Evolutionary conservation across 148 eudicot species (phyloP).

Genomic region (Fagopyrum homotropicum): DNA sequence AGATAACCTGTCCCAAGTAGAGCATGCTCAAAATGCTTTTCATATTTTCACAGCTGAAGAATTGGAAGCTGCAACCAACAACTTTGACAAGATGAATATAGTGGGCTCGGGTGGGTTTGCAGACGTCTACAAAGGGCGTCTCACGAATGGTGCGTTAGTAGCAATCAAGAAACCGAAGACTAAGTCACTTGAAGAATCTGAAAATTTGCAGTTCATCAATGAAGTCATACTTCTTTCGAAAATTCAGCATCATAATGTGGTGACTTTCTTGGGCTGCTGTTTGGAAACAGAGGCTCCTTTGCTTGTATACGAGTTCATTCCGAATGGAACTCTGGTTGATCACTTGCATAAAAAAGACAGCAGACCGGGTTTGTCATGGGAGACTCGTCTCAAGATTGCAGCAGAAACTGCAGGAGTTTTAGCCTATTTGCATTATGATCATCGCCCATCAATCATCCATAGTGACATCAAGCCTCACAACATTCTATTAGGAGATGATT

Average conservation of each 20-base stretch:
- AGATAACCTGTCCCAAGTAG: neutral
- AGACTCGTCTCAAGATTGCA: conserved; percentile 28
- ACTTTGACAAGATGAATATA: neutral
- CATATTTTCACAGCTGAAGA: conserved; percentile 13
- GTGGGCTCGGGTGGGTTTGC: conserved; percentile 8
- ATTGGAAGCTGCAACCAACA: conserved; percentile 3
- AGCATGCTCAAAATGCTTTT: neutral
- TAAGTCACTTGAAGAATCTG: conserved; percentile 22
- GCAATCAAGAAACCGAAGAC: conserved; percentile 8
- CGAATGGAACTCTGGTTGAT: conserved; percentile 21
- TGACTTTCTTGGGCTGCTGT: conserved; percentile 26
- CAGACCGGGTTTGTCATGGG: conserved; percentile 15
- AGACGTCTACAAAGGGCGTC: conserved; percentile 7
- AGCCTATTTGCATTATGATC: conserved; percentile 27
- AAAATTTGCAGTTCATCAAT: conserved; percentile 28
- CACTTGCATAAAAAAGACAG: conserved; percentile 15
- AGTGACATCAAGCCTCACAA: conserved; percentile 15
- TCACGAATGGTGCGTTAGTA: neutral
- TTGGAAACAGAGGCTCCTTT: conserved; percentile 26
- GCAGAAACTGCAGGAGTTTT: conserved; percentile 24
- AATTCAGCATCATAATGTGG: conserved; percentile 30
- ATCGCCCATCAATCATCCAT: conserved; percentile 16
- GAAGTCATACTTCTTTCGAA: conserved; percentile 22
- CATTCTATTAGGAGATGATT: conserved; percentile 10
- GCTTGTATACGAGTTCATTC: conserved; percentile 26